Percentiles rank a stretch among this genome's conserved stretches.
These are phyloP conservation scores for Dactylella cylindrospora DNA, from an alignment of 2,329 filamentous ascomycete genomes.

Conservation along the genomic window DNA sequence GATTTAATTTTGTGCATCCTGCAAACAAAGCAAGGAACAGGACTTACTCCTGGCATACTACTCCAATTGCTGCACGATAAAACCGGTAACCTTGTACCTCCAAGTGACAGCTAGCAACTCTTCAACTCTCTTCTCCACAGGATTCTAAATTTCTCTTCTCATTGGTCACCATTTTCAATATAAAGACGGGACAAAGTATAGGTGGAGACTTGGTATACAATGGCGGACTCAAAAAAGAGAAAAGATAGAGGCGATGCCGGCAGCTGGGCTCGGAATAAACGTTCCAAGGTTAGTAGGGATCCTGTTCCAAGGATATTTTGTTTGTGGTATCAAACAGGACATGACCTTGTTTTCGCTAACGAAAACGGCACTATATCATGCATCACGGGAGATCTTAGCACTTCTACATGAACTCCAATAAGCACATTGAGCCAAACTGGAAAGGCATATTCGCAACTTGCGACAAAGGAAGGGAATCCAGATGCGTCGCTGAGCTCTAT, in stretches of 20 bases:
- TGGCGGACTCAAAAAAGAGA: constrained; percentile 39
- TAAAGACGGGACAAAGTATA: no score
- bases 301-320: constrained; percentile 26
- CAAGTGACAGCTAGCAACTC: no score
- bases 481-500: constrained; percentile 48
- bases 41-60: no score
- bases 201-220: no score
- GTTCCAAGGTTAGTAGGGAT: constrained; percentile 33
- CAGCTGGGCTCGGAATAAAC: constrained; percentile 32
- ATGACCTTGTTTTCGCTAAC: constrained; percentile 34
- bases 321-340: constrained; percentile 6
- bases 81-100: no score
- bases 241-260: constrained; percentile 36
- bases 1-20: no score
- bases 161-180: no score
- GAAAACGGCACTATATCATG: constrained; percentile 19
- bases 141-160: no score
- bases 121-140: no score
- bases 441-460: constrained; percentile 49
- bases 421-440: constrained; percentile 46
- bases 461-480: constrained; percentile 46
- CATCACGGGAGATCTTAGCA: no score
- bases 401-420: constrained; percentile 30
- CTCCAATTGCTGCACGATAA: no score
- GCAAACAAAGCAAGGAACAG: no score